Conservation (phyloP, 805 yeast genomes). For the Ogataea ramenticola region DNA sequence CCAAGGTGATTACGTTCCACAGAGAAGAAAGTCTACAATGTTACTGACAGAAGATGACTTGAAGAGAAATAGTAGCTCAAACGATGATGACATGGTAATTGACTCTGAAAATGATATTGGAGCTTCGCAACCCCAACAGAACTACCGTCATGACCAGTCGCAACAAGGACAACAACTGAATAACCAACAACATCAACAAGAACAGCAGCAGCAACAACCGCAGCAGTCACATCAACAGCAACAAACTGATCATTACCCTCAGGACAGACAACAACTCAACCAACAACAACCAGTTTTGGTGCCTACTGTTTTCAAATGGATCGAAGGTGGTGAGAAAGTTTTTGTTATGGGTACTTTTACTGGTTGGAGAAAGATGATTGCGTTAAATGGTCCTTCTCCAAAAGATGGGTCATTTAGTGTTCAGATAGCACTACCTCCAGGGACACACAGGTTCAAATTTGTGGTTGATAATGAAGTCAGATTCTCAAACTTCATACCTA, state of each 20-base stretch:
- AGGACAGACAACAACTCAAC: conserved; percentile 5
- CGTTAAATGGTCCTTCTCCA: conserved; percentile 49
- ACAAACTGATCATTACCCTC: not conserved
- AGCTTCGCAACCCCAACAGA: conserved; percentile 5
- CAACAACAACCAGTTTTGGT: conserved; percentile 20
- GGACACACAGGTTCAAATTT: conserved; percentile 89
- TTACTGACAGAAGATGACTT: conserved; percentile 65
- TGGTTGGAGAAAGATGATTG: conserved; percentile 98
- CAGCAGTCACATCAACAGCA: conserved; percentile 5
- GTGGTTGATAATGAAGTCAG: conserved; percentile 91
- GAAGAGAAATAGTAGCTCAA: conserved; percentile 37
- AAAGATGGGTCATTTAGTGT: conserved; percentile 52
- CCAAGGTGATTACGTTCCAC: conserved; percentile 15
- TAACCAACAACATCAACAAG: not conserved
- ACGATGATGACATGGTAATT: conserved; percentile 21
- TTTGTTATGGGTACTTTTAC: conserved; percentile 97
- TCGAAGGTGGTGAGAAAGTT: conserved; percentile 92
- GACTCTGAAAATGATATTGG: conserved; percentile 22
- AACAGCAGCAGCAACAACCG: conserved; percentile 4
- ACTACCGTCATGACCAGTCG: conserved; percentile 8
- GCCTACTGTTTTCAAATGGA: conserved; percentile 79
- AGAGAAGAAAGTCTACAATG: conserved; percentile 61
- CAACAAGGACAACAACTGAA: conserved; percentile 6
- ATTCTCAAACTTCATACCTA: conserved; percentile 83
- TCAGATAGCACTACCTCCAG: conserved; percentile 74